phyloP scores from a whole-genome alignment of 352 stramenopile genomes.

The Phytophthora chlamydospora region DNA sequence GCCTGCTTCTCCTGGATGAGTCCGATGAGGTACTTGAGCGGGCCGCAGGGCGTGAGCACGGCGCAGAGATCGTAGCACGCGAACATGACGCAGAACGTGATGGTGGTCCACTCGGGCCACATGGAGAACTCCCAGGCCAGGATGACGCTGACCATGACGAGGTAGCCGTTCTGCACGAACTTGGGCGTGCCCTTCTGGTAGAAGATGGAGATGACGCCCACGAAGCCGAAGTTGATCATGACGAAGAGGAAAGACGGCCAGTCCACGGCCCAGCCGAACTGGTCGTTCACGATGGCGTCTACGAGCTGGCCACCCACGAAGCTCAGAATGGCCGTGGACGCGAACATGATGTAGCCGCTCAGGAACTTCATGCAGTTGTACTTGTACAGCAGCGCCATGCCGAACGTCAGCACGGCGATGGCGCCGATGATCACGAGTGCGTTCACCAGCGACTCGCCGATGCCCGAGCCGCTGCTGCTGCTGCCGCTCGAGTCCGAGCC shows the following conservation, averaged over 20 bases:
- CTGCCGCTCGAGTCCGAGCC: slow-evolving; percentile 30
- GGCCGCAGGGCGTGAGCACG: slow-evolving; percentile 97
- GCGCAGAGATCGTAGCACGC: slow-evolving; percentile 98
- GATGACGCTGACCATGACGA: slow-evolving; percentile 96
- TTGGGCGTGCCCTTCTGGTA: slow-evolving; percentile 88
- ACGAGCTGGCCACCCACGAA: slow-evolving; percentile 89
- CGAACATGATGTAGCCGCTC: slow-evolving; percentile 90
- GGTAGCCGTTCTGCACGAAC: slow-evolving; percentile 93
- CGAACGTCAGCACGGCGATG: slow-evolving; percentile 87
- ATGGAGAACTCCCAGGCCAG: slow-evolving; percentile 97
- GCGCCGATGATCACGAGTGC: slow-evolving; percentile 89
- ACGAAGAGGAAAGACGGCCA: slow-evolving; percentile 86
- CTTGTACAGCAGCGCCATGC: slow-evolving; percentile 91
- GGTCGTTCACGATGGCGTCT: slow-evolving; percentile 76
- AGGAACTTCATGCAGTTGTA: slow-evolving; percentile 88
- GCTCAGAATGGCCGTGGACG: slow-evolving; percentile 83
- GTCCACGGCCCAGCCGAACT: slow-evolving; percentile 78
- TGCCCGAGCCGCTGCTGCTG: slow-evolving; percentile 33
- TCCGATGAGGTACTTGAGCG: slow-evolving; percentile 92
- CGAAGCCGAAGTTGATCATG: slow-evolving; percentile 92
- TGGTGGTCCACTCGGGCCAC: slow-evolving; percentile 95
- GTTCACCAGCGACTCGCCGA: slow-evolving; percentile 86
- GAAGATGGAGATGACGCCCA: slow-evolving; percentile 91
- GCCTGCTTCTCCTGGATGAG: slow-evolving; percentile 93
- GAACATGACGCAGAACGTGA: slow-evolving; percentile 94